A percentile compares a stretch with the other conserved stretches of the same genome.
Evolutionary conservation across 306 rosid genomes (phyloP).

Genomic region (Pyrus bretschneideri): DNA sequence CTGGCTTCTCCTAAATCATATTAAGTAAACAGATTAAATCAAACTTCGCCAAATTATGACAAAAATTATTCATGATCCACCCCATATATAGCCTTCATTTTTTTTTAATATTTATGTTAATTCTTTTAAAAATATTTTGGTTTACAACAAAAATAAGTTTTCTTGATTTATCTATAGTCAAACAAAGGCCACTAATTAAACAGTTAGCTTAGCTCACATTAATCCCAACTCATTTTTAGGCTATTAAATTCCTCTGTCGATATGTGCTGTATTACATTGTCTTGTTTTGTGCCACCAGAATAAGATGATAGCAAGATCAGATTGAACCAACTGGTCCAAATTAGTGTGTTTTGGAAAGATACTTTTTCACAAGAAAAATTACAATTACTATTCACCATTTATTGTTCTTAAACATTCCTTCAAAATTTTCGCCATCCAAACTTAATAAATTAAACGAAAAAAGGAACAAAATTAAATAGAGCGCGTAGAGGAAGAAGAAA

Average conservation of each 20-base stretch:
- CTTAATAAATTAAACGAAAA: no score
- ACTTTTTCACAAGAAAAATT: background rate
- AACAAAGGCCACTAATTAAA: background rate
- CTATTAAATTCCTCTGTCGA: background rate
- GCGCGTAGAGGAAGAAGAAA: background rate
- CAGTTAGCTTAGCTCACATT: background rate
- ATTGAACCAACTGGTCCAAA: background rate
- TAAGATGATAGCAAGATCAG: background rate
- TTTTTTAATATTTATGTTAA: no score
- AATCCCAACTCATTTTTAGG: background rate
- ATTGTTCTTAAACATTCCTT: background rate
- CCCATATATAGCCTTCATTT: background rate
- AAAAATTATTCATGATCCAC: background rate
- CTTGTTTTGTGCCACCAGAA: background rate
- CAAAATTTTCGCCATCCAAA: no score
- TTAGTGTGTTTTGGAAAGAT: no score
- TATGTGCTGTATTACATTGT: no score
- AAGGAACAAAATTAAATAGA: background rate
- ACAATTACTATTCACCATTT: background rate
- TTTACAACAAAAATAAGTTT: background rate
- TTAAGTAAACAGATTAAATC: background rate
- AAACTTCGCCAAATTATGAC: background rate
- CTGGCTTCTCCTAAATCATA: background rate
- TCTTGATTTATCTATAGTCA: background rate
- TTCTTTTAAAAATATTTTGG: background rate